Conservation (phyloP, 225 moss, liverwort and hornwort species). For the Climacium dendroides region DNA sequence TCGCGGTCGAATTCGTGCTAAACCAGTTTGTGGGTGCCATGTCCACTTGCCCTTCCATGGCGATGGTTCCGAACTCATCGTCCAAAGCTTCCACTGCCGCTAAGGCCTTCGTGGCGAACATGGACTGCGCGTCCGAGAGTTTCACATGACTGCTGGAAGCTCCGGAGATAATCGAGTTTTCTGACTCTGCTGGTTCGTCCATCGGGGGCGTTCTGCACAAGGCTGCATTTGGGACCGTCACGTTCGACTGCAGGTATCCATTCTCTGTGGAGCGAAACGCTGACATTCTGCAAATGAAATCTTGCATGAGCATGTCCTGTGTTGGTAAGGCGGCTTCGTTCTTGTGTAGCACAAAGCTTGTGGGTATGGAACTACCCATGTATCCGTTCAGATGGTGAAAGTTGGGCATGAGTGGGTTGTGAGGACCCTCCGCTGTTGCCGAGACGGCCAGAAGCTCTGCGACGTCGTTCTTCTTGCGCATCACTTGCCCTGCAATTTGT, state of each 20-base stretch:
- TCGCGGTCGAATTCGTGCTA: not conserved
- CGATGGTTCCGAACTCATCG: not conserved
- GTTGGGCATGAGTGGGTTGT: not conserved
- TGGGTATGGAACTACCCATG: not conserved
- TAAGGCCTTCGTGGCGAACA: not conserved
- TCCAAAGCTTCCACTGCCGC: not conserved
- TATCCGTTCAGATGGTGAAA: not conserved
- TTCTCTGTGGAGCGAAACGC: not conserved
- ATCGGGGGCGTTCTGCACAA: not conserved
- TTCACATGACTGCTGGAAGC: not conserved
- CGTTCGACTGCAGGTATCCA: not conserved
- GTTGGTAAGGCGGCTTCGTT: not conserved
- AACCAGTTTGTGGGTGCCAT: not conserved
- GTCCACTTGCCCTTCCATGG: not conserved
- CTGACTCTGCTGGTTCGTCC: constrained; percentile 7
- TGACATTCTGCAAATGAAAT: not conserved
- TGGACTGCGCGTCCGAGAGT: not conserved
- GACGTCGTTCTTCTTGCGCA: constrained; percentile 12
- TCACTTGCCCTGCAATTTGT: constrained; percentile 9
- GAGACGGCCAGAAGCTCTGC: not conserved
- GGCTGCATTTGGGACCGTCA: not conserved
- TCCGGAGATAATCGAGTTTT: constrained; percentile 7
- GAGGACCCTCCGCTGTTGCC: not conserved
- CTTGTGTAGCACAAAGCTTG: not conserved
- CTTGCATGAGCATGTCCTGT: not conserved